A percentile compares a stretch with the other conserved stretches of the same genome.
phyloP scores from a whole-genome alignment of 2,329 filamentous ascomycete genomes.

The Ascochyta rabiei region DNA sequence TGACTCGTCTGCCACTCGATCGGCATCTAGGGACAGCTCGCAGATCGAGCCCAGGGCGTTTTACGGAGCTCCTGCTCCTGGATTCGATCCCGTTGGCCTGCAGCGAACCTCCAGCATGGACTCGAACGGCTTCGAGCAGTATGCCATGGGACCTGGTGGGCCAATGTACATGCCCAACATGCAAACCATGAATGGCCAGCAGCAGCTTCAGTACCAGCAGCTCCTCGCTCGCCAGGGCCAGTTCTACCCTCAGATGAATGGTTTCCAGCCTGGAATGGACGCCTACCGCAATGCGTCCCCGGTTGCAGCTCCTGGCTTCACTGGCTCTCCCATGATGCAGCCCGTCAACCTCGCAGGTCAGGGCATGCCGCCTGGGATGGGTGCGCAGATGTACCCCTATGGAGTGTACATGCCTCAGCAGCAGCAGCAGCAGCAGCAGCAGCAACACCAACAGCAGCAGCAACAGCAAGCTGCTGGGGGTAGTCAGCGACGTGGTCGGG shows the following conservation, averaged over 20 bases:
- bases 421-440: conserved; percentile 45
- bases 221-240: conserved; percentile 58
- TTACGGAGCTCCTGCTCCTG: conserved; percentile 44
- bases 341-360: conserved; percentile 54
- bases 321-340: conserved; percentile 55
- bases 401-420: conserved; percentile 58
- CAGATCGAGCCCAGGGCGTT: conserved; percentile 43
- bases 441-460: conserved; percentile 38
- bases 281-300: conserved; percentile 52
- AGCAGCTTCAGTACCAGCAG: conserved; percentile 64
- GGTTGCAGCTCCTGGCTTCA: conserved; percentile 49
- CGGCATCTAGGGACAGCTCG: conserved; percentile 47
- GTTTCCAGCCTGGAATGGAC: conserved; percentile 51
- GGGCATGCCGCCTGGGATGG: conserved; percentile 42
- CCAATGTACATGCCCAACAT: conserved; percentile 47
- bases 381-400: conserved; percentile 56
- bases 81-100: conserved; percentile 51
- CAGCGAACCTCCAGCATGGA: conserved; percentile 58
- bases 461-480: conserved; percentile 53
- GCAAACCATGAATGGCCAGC: conserved; percentile 51
- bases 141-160: conserved; percentile 43
- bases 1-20: conserved; percentile 45
- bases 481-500: conserved; percentile 60
- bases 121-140: conserved; percentile 56
- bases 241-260: conserved; percentile 55